Evolutionary conservation across 2,329 filamentous ascomycete genomes (phyloP), one percentile per base, ranked within the genome.

Genomic region (Aspergillus ruber): DNA sequence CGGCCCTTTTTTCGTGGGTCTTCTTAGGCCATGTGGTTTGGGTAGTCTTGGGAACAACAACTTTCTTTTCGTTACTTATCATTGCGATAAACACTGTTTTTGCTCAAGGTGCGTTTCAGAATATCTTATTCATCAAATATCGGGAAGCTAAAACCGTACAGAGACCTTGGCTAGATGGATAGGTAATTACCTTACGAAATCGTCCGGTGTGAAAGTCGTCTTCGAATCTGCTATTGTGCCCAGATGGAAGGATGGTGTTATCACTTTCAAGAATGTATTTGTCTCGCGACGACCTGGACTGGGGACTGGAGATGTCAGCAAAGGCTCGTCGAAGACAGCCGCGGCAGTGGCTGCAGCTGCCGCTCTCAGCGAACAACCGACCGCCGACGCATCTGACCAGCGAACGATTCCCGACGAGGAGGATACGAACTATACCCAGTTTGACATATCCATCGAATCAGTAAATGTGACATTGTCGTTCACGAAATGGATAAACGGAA

Each of bases 401-500:
- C 61, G 50, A 49, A 54, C 41, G 23, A 50, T 45, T 13, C 54
- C 56, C 3, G 76, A 80, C 52, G 80, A 84, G 49, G 90, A 97
- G 61, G 91, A 97, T 63, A 89, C 88, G 15, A 98, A 98, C 63
- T 98, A 97, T 66, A 96, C 90, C 0, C 93, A 98, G 58, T 98
- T 96, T 58, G 93, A 98, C 62, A 76, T 98, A 13, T 95, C 90
- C 0, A 88, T 98, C 50, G 88, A 93, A 53, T 94, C 88, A 0
- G 88, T 98, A 52, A 95, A 98, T 61, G 91, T 98, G 38, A 97
- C 91, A 0, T 69, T 98, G 21, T 98, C 93, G 0, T 97, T 98
- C 58, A 79, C 90, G n/a, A 97, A 96, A 65, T 98, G 93, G 93
- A 94, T 95, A 82, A 97, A 95, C 58, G 91, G 93, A 18, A 96